Evolutionary conservation across 371 early-diverging fungal genomes (phyloP).

Genomic region (Sporodiniella umbellata): DNA sequence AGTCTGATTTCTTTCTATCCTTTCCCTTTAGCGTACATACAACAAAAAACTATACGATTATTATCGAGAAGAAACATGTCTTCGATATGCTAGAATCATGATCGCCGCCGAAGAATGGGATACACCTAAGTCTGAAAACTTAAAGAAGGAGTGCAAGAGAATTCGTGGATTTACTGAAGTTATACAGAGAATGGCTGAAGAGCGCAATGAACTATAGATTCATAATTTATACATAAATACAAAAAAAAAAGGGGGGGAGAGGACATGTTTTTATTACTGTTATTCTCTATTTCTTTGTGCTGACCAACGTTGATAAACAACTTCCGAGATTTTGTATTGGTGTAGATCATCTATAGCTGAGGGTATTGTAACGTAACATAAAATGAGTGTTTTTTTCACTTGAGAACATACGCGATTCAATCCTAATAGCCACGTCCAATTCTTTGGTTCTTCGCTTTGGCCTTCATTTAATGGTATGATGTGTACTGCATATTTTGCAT

Average conservation of each 20-base stretch:
- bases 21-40: conserved; percentile 54
- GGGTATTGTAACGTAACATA: conserved; percentile 54
- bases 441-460: conserved; percentile 10
- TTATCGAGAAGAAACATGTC: conserved; percentile 64
- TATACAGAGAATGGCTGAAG: too few species aligned
- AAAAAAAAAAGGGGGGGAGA: too few species aligned
- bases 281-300: conserved; percentile 55
- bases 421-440: conserved; percentile 57
- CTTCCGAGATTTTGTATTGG: conserved; percentile 42
- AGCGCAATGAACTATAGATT: too few species aligned
- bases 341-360: conserved; percentile 11
- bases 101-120: conserved; percentile 27
- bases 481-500: conserved; percentile 35
- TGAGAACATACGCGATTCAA: conserved; percentile 61
- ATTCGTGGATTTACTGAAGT: conserved; percentile 28
- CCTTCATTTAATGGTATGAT: conserved; percentile 19
- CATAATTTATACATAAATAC: too few species aligned
- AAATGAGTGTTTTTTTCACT: conserved; percentile 57
- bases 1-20: too few species aligned
- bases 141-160: conserved; percentile 19
- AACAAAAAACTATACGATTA: conserved; percentile 62
- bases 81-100: conserved; percentile 59
- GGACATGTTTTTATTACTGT: not conserved
- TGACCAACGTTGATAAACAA: conserved; percentile 56
- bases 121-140: conserved; percentile 12